These are phyloP conservation scores for Nepenthes gracilis DNA, from an alignment of 148 eudicot species.

Conservation along the genomic window DNA sequence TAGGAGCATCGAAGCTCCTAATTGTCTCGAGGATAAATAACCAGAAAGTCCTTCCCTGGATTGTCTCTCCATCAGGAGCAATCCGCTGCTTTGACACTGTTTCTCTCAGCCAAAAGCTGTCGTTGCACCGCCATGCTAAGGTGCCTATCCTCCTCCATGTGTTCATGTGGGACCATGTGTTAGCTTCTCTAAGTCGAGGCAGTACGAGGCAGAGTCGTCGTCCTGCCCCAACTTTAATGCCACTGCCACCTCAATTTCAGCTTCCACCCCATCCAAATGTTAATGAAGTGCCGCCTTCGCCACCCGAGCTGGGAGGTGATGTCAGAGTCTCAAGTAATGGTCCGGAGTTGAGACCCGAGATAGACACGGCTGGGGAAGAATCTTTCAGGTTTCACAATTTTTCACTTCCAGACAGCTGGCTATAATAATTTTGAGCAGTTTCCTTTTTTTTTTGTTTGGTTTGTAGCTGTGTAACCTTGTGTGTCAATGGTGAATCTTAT, in stretches of 20 bases:
- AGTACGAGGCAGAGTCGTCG: not conserved
- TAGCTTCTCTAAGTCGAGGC: constrained; percentile 8
- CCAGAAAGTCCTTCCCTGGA: constrained; percentile 75
- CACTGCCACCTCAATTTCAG: not conserved
- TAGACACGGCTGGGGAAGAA: constrained; percentile 50
- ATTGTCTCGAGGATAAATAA: constrained; percentile 55
- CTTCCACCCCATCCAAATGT: not conserved
- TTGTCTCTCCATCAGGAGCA: constrained; percentile 54
- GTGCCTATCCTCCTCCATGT: constrained; percentile 44
- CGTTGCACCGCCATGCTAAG: constrained; percentile 59
- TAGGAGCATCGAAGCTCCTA: constrained; percentile 31
- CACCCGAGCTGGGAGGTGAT: constrained; percentile 1
- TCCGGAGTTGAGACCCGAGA: constrained; percentile 13
- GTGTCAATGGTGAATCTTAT: no score
- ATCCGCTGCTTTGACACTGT: constrained; percentile 73
- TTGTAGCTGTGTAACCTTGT: no score
- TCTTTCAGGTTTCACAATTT: constrained; percentile 62
- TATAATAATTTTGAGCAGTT: not conserved
- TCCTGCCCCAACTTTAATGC: not conserved
- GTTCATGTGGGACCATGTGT: constrained; percentile 36
- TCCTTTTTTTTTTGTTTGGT: no score
- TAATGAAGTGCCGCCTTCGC: not conserved
- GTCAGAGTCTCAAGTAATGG: not conserved
- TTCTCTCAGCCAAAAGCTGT: constrained; percentile 73
- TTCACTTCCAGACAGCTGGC: constrained; percentile 35